Base-by-base conservation (phyloP, 2,329 filamentous ascomycete species). In the Chaetothyriales sp. region DNA sequence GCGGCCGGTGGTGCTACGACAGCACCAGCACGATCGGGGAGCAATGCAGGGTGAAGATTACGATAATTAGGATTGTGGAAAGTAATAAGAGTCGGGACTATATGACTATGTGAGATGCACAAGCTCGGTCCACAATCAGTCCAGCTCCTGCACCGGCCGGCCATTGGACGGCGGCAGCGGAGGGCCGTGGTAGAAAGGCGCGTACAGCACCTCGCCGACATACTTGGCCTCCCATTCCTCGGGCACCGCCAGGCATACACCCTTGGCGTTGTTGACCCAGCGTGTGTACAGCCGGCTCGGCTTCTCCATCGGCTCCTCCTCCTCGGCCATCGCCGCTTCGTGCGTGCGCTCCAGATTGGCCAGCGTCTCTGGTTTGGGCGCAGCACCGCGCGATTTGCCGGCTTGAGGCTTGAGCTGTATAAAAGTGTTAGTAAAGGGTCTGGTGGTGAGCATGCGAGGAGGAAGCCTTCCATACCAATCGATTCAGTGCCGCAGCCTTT, bases 391-490 rank as follows among this genome's bases (percentile, higher is more conserved):
- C 12, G 70, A 67, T 62, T 83, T 83, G 2, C 79, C 77, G 1
- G 78, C 77, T 63, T 81, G 80, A 61, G 81, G 82, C 60, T 78
- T 78, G 48, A 83, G 73, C n/a, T 60, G 53, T 43, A 47, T 43
- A 19, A 25, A 25, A 25, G 2, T 1, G 32, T 57, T 47, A 49
- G 32, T 43, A 3, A 28, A 49, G 18, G 44, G 26, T 9, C 1
- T 42, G 43, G 6, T 10, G 45, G 28, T 19, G 18, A n/a, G 19
- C 48, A 18, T 43, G 8, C 22, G 22, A 25, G 39, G n/a, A 18
- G 4, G 9, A 4, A 47, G 20, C 12, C 9, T 18, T 43, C 44
- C 53, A 25, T 53, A 50, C 49, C 47, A 49, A 55, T 63, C 25
- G 62, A 32, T 60, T 60, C 44, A 60, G 50, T 6, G 58, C 58